Conservation (phyloP, 176 grass and related monocot genomes). For the Zoysia pacifica region DNA sequence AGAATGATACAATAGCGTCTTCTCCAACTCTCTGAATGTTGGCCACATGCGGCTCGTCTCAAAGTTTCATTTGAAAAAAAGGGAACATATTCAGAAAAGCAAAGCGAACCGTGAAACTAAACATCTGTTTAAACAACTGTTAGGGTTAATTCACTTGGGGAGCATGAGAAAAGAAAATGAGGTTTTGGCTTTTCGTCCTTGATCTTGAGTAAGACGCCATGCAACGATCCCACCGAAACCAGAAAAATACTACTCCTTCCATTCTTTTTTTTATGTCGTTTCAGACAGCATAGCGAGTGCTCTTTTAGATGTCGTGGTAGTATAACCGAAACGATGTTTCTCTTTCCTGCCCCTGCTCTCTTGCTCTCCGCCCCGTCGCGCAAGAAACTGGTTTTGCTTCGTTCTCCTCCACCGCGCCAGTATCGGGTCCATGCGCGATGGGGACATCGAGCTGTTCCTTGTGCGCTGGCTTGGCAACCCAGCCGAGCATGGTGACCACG, state of each 20-base stretch:
- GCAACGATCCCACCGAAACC: not conserved
- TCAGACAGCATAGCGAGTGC: too few relatives aligned
- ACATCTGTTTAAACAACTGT: conserved; percentile 9
- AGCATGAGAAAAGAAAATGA: not conserved
- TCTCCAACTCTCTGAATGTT: conserved; percentile 8
- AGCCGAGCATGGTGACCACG: too few relatives aligned
- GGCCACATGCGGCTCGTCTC: conserved; percentile 1
- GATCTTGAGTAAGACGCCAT: not conserved
- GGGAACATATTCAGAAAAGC: conserved; percentile 1
- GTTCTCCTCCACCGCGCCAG: too few relatives aligned
- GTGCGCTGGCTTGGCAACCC: too few relatives aligned
- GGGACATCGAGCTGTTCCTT: too few relatives aligned
- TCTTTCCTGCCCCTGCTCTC: too few relatives aligned
- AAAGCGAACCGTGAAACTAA: not conserved
- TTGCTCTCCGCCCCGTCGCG: too few relatives aligned
- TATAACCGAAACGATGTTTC: too few relatives aligned
- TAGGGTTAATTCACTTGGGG: not conserved
- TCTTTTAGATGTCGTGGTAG: too few relatives aligned
- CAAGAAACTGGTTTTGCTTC: too few relatives aligned
- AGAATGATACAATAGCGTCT: not conserved
- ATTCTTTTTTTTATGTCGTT: too few relatives aligned
- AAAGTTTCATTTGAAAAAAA: conserved; percentile 22
- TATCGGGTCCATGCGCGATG: too few relatives aligned
- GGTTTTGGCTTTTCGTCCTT: conserved; percentile 1
- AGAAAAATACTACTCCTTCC: not conserved